These are phyloP conservation scores for Zizania palustris DNA, from an alignment of 202 grass and related monocot genomes.

Conservation along the genomic window DNA sequence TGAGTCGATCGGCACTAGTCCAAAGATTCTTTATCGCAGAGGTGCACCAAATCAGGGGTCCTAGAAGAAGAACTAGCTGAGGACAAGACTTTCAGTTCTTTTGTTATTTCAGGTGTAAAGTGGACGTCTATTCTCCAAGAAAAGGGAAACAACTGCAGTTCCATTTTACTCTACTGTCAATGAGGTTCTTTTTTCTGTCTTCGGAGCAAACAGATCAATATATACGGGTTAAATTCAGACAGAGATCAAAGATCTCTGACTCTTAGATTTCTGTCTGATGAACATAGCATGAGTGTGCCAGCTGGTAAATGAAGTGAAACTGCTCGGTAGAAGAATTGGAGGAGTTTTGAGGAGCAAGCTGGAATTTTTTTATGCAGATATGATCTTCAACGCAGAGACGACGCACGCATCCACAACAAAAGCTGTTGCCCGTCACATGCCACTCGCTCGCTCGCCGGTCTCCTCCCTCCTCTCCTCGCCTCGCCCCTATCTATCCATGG, in stretches of 20 bases:
- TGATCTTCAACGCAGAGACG: constrained; percentile 34
- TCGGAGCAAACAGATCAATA: background rate
- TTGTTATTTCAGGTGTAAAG: constrained; percentile 44
- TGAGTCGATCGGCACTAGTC: constrained; percentile 28
- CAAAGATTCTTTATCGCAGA: constrained; percentile 47
- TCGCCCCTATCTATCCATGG: background rate
- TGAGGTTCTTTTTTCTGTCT: background rate
- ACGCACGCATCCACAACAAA: constrained; percentile 29
- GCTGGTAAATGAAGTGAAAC: background rate
- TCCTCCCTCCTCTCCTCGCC: too few species aligned
- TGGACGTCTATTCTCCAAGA: constrained; percentile 17
- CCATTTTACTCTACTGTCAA: background rate
- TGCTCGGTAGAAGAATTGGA: background rate
- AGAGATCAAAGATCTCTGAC: background rate
- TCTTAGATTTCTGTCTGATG: background rate
- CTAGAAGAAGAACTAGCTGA: constrained; percentile 21
- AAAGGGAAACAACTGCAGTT: background rate
- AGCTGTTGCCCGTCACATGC: constrained; percentile 69
- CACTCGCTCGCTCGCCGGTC: too few species aligned
- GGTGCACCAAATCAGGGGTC: constrained; percentile 44
- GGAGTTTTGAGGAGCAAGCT: too few species aligned
- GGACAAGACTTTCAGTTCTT: constrained; percentile 20
- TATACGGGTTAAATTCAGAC: background rate
- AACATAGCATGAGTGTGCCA: too few species aligned
- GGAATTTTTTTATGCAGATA: constrained; percentile 32